Evolutionary conservation across 1,284 basidiomycete genomes (phyloP).

Genomic region (Cutaneotrichosporon dermatis): DNA sequence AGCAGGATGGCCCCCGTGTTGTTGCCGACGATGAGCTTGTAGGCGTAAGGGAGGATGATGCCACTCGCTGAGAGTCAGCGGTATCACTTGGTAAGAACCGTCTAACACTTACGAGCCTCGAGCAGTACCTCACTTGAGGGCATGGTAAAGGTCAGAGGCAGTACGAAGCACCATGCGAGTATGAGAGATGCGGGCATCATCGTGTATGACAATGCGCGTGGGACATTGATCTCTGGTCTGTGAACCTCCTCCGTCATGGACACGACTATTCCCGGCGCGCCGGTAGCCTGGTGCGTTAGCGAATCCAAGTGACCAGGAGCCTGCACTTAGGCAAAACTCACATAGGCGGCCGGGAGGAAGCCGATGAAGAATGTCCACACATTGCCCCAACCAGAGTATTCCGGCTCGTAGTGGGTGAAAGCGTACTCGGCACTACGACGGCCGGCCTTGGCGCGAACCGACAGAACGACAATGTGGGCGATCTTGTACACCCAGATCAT

Average conservation of each 20-base stretch:
- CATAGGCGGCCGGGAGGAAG: conserved; percentile 15
- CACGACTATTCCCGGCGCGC: conserved; percentile 15
- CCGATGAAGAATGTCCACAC: conserved; percentile 22
- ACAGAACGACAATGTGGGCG: conserved; percentile 12
- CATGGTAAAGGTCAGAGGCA: conserved; percentile 19
- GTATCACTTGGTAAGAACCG: no score
- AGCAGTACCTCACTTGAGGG: conserved; percentile 13
- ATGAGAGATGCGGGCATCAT: conserved; percentile 17
- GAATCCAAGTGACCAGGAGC: neutral
- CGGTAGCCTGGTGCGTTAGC: conserved; percentile 1
- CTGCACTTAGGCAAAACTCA: neutral
- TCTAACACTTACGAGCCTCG: conserved; percentile 11
- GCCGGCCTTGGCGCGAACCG: conserved; percentile 14
- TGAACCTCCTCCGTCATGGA: conserved; percentile 17
- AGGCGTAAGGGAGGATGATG: conserved; percentile 12
- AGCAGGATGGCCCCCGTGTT: conserved; percentile 13
- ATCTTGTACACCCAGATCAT: conserved; percentile 13
- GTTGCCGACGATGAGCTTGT: conserved; percentile 17
- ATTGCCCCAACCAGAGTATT: conserved; percentile 13
- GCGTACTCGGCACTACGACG: conserved; percentile 16
- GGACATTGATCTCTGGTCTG: conserved; percentile 12
- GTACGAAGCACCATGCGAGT: conserved; percentile 12
- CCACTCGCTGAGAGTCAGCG: conserved; percentile 8
- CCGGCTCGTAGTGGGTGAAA: conserved; percentile 16
- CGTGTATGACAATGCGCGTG: conserved; percentile 13